These are phyloP conservation scores for Gossypium schwendimanii DNA, from an alignment of 441 rosid species.

Conservation along the genomic window DNA sequence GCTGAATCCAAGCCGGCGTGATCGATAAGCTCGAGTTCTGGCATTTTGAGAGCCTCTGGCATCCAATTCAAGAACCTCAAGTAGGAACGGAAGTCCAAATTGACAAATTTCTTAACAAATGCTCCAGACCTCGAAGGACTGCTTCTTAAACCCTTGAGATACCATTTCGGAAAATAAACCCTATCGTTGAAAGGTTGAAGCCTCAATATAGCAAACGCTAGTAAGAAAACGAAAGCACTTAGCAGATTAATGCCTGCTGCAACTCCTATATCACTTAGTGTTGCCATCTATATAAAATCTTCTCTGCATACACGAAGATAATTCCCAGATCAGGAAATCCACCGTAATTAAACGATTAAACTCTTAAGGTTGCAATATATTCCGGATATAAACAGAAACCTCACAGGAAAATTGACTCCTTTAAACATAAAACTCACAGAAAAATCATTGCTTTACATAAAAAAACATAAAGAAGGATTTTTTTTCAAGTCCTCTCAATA, in stretches of 20 bases:
- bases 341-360: neutral
- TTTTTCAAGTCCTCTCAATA: neutral
- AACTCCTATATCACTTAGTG: conserved; percentile 65
- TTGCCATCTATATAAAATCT: conserved; percentile 52
- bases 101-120: conserved; percentile 54
- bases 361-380: neutral
- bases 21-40: conserved; percentile 89
- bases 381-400: neutral
- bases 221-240: conserved; percentile 59
- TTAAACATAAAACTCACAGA: neutral
- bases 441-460: neutral
- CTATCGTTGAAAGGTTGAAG: conserved; percentile 92
- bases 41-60: conserved; percentile 91
- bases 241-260: conserved; percentile 72
- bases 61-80: conserved; percentile 80
- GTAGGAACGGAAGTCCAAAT: conserved; percentile 67
- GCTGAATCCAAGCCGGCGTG: conserved; percentile 98
- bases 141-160: conserved; percentile 67
- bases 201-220: conserved; percentile 73
- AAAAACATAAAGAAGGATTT: neutral
- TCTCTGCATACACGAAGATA: conserved; percentile 12
- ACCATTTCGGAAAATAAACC: conserved; percentile 97
- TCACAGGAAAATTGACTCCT: neutral
- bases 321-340: neutral
- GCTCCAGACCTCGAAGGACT: conserved; percentile 61